A percentile compares a stretch with the other conserved stretches of the same genome.
phyloP scores from a whole-genome alignment of 805 yeast species.

The Metschnikowia baotianmanensis region DNA sequence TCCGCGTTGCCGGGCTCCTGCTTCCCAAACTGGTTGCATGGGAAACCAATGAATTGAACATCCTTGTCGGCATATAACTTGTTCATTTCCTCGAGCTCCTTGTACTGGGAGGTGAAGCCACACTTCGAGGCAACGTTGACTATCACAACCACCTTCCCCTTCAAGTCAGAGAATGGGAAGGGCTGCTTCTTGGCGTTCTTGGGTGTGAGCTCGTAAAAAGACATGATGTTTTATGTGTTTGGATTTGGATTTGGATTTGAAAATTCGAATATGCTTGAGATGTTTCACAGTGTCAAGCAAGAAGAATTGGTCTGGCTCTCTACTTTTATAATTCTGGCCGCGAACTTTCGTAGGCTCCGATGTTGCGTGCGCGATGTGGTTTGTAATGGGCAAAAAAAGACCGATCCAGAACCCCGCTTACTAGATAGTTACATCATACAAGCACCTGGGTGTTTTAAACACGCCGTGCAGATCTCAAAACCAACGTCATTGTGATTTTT shows the following conservation, averaged over 20 bases:
- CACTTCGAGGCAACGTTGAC: conserved; percentile 86
- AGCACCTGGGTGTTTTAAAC: too few relatives aligned
- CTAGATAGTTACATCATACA: too few relatives aligned
- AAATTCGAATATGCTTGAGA: neutral
- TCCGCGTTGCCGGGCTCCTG: conserved; percentile 45
- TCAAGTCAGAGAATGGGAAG: conserved; percentile 56
- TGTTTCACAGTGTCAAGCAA: neutral
- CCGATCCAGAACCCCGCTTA: too few relatives aligned
- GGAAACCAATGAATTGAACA: conserved; percentile 42
- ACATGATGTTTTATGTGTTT: conserved; percentile 30
- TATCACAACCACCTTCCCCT: conserved; percentile 78
- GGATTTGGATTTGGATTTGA: neutral
- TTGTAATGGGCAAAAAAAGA: too few relatives aligned
- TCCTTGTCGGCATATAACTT: conserved; percentile 37
- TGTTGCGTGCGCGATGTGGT: too few relatives aligned
- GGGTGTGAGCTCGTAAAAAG: conserved; percentile 71
- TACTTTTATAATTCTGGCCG: neutral
- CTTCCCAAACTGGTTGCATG: conserved; percentile 43
- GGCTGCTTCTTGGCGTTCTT: conserved; percentile 56
- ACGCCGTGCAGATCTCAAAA: too few relatives aligned
- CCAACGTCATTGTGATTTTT: too few relatives aligned
- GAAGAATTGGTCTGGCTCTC: neutral
- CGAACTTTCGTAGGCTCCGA: too few relatives aligned
- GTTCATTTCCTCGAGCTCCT: conserved; percentile 42
- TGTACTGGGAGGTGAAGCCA: conserved; percentile 45